These are phyloP conservation scores for Diaporthe destruens DNA, from an alignment of 2,329 filamentous ascomycete species.

Conservation along the genomic window DNA sequence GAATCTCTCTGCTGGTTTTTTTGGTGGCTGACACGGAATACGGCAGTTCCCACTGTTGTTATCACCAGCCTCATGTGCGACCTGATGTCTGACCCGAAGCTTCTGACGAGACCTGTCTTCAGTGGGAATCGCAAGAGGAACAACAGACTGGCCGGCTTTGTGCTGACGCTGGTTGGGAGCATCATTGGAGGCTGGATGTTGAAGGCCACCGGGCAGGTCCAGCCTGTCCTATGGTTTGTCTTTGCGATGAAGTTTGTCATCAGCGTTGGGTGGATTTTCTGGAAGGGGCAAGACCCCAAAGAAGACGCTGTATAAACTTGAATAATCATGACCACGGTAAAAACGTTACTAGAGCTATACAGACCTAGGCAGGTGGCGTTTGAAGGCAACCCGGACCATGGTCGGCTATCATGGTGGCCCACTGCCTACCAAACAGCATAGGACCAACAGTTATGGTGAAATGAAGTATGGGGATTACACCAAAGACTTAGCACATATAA, in stretches of 20 bases:
- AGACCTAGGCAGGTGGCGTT: background rate
- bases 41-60: conserved; percentile 63
- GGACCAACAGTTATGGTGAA: too few relatives aligned
- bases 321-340: background rate
- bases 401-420: background rate
- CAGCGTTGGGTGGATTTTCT: conserved; percentile 52
- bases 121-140: conserved; percentile 63
- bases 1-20: background rate
- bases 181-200: conserved; percentile 64
- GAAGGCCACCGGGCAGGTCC: conserved; percentile 55
- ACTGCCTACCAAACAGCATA: background rate
- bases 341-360: background rate
- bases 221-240: conserved; percentile 59
- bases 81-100: conserved; percentile 62
- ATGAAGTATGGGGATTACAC: too few relatives aligned
- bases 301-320: background rate
- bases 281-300: conserved; percentile 42
- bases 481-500: too few relatives aligned
- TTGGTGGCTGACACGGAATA: background rate
- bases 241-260: conserved; percentile 59
- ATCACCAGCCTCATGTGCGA: conserved; percentile 68
- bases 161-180: conserved; percentile 61
- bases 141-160: conserved; percentile 58
- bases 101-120: conserved; percentile 53
- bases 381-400: background rate